Evolutionary conservation across 257 asterid species (phyloP).

Genomic region (Solanum pimpinellifolium): DNA sequence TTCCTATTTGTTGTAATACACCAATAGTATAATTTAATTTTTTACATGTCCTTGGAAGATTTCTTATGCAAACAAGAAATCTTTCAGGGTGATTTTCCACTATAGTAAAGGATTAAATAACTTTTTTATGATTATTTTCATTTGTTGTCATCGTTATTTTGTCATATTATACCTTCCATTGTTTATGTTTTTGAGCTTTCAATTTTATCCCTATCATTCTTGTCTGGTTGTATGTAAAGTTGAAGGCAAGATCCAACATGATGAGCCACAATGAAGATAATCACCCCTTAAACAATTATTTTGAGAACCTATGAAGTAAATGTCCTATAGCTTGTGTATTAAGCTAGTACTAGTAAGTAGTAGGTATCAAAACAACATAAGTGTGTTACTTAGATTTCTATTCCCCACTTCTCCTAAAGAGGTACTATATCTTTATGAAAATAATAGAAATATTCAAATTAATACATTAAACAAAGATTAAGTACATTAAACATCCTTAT

Average conservation of each 20-base stretch:
- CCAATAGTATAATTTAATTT: not conserved
- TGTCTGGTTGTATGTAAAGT: slow-evolving; percentile 5
- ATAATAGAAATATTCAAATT: not conserved
- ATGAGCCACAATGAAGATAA: not conserved
- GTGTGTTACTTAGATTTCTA: not conserved
- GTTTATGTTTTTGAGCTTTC: not conserved
- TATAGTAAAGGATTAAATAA: not conserved
- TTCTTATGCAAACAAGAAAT: not conserved
- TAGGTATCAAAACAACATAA: not conserved
- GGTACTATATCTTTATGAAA: not conserved
- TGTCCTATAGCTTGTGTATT: not conserved
- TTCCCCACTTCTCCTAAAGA: not conserved
- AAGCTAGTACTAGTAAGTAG: not conserved
- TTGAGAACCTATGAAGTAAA: not conserved
- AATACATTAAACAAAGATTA: not conserved
- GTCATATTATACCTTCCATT: not conserved
- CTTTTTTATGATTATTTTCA: not conserved
- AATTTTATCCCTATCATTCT: not conserved
- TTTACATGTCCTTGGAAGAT: not conserved
- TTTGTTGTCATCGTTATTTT: not conserved
- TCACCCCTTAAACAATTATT: not conserved
- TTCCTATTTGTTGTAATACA: not conserved
- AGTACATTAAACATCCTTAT: not conserved
- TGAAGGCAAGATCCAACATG: slow-evolving; percentile 10
- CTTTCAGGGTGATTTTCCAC: slow-evolving; percentile 10